phyloP scores from a whole-genome alignment of 305 asterid genomes.

The Fraxinus nigra region DNA sequence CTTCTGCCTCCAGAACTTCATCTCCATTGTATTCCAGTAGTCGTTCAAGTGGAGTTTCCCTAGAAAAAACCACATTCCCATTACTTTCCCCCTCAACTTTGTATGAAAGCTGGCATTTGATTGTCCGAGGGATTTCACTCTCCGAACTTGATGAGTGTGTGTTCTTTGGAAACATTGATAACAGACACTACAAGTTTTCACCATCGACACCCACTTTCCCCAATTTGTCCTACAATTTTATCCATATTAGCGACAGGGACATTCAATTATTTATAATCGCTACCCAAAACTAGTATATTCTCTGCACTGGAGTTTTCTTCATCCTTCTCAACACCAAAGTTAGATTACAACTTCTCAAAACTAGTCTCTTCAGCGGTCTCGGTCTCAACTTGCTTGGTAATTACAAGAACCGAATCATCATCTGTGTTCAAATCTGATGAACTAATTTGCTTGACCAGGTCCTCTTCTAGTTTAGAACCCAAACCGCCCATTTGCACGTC shows the following conservation, averaged over 20 bases:
- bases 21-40: no score
- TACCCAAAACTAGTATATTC: neutral
- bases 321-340: neutral
- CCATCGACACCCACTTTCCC: neutral
- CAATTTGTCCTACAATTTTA: neutral
- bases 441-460: neutral
- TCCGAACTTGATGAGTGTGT: no score
- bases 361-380: constrained; percentile 7
- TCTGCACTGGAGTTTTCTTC: neutral
- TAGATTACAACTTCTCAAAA: neutral
- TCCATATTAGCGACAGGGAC: neutral
- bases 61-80: no score
- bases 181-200: no score
- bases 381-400: constrained; percentile 15
- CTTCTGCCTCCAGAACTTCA: no score
- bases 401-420: neutral
- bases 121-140: no score
- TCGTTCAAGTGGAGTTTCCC: no score
- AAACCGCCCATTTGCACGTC: neutral
- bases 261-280: neutral
- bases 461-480: neutral
- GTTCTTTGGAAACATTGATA: no score
- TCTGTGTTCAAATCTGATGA: constrained; percentile 1
- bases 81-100: no score
- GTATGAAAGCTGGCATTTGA: no score